Evolutionary conservation across 257 asterid species (phyloP).

Genomic region (Plectranthus barbatus): DNA sequence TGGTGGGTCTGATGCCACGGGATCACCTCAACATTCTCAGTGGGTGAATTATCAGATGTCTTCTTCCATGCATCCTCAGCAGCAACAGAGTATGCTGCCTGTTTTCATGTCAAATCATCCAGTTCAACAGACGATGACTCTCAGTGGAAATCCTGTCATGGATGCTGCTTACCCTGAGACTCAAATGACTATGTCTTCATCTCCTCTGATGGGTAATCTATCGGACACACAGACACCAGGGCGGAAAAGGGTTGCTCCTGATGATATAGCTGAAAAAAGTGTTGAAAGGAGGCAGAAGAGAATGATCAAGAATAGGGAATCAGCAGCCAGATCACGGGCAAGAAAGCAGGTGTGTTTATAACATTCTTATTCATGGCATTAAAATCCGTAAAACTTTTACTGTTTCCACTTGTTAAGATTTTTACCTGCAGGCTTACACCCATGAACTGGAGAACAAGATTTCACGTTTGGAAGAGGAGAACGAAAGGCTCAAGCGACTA

Average conservation of each 20-base stretch:
- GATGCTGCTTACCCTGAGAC: conserved; percentile 49
- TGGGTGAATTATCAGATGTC: conserved; percentile 64
- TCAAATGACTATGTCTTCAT: conserved; percentile 46
- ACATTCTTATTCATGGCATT: neutral
- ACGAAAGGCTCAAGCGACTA: conserved; percentile 68
- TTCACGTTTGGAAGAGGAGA: conserved; percentile 83
- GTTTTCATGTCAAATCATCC: conserved; percentile 47
- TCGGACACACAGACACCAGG: conserved; percentile 71
- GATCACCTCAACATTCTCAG: conserved; percentile 45
- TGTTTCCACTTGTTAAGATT: conserved; percentile 1
- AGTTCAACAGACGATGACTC: conserved; percentile 41
- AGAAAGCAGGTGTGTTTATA: conserved; percentile 62
- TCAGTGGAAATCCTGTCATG: conserved; percentile 41
- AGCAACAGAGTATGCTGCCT: conserved; percentile 34
- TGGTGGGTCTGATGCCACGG: conserved; percentile 30
- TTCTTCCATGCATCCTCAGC: conserved; percentile 30
- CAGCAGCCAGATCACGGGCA: conserved; percentile 94
- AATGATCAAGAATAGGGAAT: conserved; percentile 92
- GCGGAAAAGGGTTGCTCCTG: conserved; percentile 63
- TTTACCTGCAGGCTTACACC: conserved; percentile 68
- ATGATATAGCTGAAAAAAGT: conserved; percentile 57
- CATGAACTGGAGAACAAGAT: conserved; percentile 93
- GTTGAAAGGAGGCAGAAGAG: conserved; percentile 91
- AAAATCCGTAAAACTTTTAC: neutral
- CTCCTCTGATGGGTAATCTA: conserved; percentile 53